Conservation (phyloP, 1,139 yeast genomes). For the Diutina neorugosa region DNA sequence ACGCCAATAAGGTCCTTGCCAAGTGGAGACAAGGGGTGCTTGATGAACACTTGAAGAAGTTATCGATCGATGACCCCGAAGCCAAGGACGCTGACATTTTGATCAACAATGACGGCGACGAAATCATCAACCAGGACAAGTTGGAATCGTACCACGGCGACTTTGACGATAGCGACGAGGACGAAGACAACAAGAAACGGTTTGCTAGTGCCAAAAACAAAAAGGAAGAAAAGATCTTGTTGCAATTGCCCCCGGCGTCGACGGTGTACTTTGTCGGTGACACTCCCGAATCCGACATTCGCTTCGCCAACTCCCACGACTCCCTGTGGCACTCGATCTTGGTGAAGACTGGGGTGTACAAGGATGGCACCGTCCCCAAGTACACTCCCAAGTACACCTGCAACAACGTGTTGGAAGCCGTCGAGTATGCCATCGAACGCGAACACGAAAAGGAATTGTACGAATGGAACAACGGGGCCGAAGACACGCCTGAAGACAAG, state of each 20-base stretch:
- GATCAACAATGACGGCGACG: conserved; percentile 37
- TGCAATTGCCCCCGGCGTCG: conserved; percentile 69
- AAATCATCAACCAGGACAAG: conserved; percentile 32
- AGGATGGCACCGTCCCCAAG: conserved; percentile 67
- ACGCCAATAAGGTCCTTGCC: conserved; percentile 63
- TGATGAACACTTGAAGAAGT: conserved; percentile 56
- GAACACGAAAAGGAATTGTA: conserved; percentile 59
- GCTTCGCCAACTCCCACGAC: conserved; percentile 81
- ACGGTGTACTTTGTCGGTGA: conserved; percentile 86
- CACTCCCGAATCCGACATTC: conserved; percentile 83
- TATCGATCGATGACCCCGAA: conserved; percentile 32
- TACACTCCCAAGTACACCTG: conserved; percentile 66
- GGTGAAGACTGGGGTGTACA: conserved; percentile 81
- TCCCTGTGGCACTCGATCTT: conserved; percentile 73
- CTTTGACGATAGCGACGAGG: conserved; percentile 22
- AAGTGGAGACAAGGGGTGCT: conserved; percentile 70
- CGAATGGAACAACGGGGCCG: conserved; percentile 45
- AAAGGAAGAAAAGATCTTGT: conserved; percentile 25
- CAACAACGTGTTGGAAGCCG: conserved; percentile 70
- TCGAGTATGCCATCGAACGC: conserved; percentile 68
- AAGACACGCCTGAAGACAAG: conserved; percentile 25
- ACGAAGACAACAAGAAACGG: conserved; percentile 13
- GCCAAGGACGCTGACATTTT: conserved; percentile 36
- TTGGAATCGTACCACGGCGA: conserved; percentile 24
- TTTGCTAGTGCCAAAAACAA: conserved; percentile 20